These are phyloP conservation scores for Thecaphora thlaspeos DNA, from an alignment of 1,284 basidiomycete species.

Conservation along the genomic window DNA sequence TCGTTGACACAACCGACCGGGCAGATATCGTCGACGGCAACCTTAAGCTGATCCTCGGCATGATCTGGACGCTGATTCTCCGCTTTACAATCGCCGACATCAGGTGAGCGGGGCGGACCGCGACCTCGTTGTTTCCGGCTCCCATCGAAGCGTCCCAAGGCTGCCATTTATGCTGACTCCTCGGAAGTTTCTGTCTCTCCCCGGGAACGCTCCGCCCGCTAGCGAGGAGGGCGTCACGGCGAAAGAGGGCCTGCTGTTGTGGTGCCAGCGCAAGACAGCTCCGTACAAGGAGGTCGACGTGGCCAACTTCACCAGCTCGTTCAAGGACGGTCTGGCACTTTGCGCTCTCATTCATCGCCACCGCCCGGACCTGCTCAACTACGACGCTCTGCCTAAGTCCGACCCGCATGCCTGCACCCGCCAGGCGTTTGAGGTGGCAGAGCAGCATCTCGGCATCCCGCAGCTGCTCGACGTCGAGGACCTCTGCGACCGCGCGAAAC, in stretches of 20 bases:
- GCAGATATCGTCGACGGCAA: conserved; percentile 96
- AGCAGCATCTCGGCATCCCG: conserved; percentile 60
- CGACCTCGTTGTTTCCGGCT: background rate
- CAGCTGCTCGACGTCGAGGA: conserved; percentile 95
- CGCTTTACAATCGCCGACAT: conserved; percentile 94
- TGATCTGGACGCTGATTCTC: conserved; percentile 95
- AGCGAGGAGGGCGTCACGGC: conserved; percentile 96
- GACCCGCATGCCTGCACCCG: conserved; percentile 50
- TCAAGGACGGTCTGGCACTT: conserved; percentile 89
- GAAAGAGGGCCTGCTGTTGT: conserved; percentile 86
- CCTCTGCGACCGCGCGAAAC: conserved; percentile 80
- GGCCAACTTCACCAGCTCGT: conserved; percentile 86
- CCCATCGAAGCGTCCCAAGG: no score
- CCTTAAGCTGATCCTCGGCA: conserved; percentile 91
- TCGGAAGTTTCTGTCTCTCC: no score
- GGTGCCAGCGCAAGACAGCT: conserved; percentile 95
- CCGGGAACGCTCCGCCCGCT: no score
- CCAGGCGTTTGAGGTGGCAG: conserved; percentile 21
- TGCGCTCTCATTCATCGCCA: conserved; percentile 96
- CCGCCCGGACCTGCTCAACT: conserved; percentile 90
- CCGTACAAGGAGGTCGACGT: conserved; percentile 89
- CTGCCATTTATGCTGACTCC: background rate
- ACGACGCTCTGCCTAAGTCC: conserved; percentile 72
- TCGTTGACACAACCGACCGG: no score
- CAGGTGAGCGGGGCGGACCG: conserved; percentile 68